phyloP scores from a whole-genome alignment of 1,139 yeast genomes.

The Yamadazyma dushanensis region DNA sequence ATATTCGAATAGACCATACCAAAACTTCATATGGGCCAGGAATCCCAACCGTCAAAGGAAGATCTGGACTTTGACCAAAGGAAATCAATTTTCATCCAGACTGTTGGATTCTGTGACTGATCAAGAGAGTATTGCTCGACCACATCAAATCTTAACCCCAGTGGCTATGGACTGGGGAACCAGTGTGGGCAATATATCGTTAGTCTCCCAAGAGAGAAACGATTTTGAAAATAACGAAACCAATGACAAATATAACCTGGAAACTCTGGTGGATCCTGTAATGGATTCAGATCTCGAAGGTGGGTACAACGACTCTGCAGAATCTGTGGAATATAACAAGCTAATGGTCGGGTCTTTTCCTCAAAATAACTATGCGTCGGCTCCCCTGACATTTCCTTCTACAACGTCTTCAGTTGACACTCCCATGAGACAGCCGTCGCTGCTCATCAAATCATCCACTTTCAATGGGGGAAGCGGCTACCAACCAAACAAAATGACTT shows the following conservation, averaged over 20 bases:
- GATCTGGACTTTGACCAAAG: slow-evolving; percentile 47
- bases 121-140: slow-evolving; percentile 40
- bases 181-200: slow-evolving; percentile 46
- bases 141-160: slow-evolving; percentile 54
- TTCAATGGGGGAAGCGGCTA: background rate
- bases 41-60: slow-evolving; percentile 24
- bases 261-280: slow-evolving; percentile 2
- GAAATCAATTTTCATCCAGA: slow-evolving; percentile 52
- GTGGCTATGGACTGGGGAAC: slow-evolving; percentile 59
- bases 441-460: background rate
- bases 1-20: slow-evolving; percentile 46
- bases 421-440: slow-evolving; percentile 1
- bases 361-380: slow-evolving; percentile 1
- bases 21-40: slow-evolving; percentile 46
- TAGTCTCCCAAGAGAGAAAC: slow-evolving; percentile 51
- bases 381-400: background rate
- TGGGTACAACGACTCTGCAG: slow-evolving; percentile 9
- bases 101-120: slow-evolving; percentile 39
- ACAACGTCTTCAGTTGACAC: background rate
- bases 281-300: slow-evolving; percentile 5
- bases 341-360: slow-evolving; percentile 22
- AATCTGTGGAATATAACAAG: slow-evolving; percentile 14
- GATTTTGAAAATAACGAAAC: slow-evolving; percentile 34
- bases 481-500: background rate
- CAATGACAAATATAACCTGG: slow-evolving; percentile 1